phyloP scores from a whole-genome alignment of 495 filamentous ascomycete species.

The Endocarpon pusillum region DNA sequence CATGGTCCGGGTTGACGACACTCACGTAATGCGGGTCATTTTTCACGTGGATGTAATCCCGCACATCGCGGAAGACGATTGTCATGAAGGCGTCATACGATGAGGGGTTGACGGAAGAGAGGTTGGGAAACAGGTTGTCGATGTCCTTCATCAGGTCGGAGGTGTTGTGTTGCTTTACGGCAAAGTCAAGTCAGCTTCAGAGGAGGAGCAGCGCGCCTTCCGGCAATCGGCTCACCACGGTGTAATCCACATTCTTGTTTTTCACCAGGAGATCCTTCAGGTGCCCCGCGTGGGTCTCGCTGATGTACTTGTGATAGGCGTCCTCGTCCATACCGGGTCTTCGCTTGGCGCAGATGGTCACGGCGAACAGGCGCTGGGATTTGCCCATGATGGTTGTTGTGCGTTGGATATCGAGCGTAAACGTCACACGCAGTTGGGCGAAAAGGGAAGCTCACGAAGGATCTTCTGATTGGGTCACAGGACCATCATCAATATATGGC shows the following conservation, averaged over 20 bases:
- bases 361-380: no score
- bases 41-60: slow-evolving; percentile 20
- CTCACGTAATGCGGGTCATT: slow-evolving; percentile 14
- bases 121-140: slow-evolving; percentile 13
- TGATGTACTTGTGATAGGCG: slow-evolving; percentile 23
- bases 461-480: no score
- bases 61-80: slow-evolving; percentile 17
- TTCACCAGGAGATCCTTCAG: slow-evolving; percentile 1
- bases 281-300: no score
- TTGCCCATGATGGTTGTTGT: no score
- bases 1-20: slow-evolving; percentile 3
- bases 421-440: no score
- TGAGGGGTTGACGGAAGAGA: slow-evolving; percentile 17
- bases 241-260: slow-evolving; percentile 2
- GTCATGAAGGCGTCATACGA: slow-evolving; percentile 24
- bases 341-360: slow-evolving; percentile 23
- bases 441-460: no score
- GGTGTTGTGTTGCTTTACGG: slow-evolving; percentile 13
- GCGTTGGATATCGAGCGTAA: no score
- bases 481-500: no score
- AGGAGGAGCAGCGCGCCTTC: no score
- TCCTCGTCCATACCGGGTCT: slow-evolving; percentile 23
- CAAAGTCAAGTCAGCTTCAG: neutral
- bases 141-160: slow-evolving; percentile 13
- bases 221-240: neutral